These are phyloP conservation scores for Fusarium torreyae DNA, from an alignment of 2,329 filamentous ascomycete species.

Conservation along the genomic window DNA sequence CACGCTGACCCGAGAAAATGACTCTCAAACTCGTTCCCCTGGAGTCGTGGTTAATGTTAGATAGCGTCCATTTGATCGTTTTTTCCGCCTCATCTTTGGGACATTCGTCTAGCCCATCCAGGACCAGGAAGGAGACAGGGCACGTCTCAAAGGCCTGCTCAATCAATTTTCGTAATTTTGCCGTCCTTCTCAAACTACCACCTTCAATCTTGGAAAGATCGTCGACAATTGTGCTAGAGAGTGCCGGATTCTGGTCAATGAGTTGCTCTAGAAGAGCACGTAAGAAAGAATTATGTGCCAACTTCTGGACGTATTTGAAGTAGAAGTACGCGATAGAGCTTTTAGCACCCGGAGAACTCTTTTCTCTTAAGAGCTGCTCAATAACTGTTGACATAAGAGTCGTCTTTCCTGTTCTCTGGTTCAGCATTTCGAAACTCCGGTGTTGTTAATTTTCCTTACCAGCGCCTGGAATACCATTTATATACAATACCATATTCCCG, in stretches of 20 bases:
- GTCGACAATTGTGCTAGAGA: background rate
- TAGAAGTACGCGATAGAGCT: too few relatives aligned
- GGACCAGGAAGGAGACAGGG: background rate
- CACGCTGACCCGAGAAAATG: conserved; percentile 23
- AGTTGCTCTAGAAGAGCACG: too few relatives aligned
- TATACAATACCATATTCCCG: conserved; percentile 5
- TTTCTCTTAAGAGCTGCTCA: too few relatives aligned
- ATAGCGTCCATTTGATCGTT: conserved; percentile 16
- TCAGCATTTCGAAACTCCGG: too few relatives aligned
- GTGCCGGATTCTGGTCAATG: too few relatives aligned
- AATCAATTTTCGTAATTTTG: conserved; percentile 5
- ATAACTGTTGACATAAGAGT: too few relatives aligned
- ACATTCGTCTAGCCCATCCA: conserved; percentile 34
- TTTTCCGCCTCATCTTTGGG: background rate
- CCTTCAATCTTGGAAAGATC: background rate
- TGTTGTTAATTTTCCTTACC: conserved; percentile 3
- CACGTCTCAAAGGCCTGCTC: background rate
- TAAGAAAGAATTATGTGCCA: too few relatives aligned
- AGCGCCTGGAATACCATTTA: conserved; percentile 30
- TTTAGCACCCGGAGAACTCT: too few relatives aligned
- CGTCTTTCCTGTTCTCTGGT: too few relatives aligned
- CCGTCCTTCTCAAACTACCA: conserved; percentile 6
- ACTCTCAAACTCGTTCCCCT: background rate
- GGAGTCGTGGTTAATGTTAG: background rate
- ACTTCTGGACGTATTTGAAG: too few relatives aligned